Evolutionary conservation across 2,329 filamentous ascomycete species (phyloP).

Genomic region (Anthostomella pinea): DNA sequence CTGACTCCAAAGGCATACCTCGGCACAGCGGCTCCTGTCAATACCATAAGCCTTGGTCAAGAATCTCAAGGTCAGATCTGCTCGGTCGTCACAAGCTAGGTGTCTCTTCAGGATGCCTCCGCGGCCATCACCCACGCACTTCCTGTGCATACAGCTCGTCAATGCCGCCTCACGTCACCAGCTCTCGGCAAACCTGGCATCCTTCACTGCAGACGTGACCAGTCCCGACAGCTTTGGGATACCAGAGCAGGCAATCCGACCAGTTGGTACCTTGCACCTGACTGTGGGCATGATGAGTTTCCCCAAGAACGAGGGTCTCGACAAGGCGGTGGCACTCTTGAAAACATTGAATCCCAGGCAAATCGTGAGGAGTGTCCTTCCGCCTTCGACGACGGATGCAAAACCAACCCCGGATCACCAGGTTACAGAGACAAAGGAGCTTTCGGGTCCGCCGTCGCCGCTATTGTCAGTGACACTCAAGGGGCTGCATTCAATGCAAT

Average conservation of each 20-base stretch:
- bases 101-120: conserved; percentile 38
- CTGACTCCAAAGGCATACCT: no score
- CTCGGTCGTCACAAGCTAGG: no score
- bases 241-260: conserved; percentile 67
- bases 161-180: conserved; percentile 59
- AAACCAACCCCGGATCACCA: no score
- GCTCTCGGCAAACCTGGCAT: conserved; percentile 58
- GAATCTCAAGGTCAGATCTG: no score
- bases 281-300: conserved; percentile 87
- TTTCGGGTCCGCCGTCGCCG: conserved; percentile 6
- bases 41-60: no score
- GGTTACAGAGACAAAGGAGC: conserved; percentile 16
- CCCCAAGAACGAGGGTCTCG: conserved; percentile 43
- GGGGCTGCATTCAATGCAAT: conserved; percentile 62
- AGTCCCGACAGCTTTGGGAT: conserved; percentile 46
- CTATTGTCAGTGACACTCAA: conserved; percentile 45
- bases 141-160: conserved; percentile 72
- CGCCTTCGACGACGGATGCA: no score
- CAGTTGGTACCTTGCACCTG: conserved; percentile 77
- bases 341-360: conserved; percentile 37
- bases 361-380: conserved; percentile 32
- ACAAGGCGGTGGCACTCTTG: conserved; percentile 41
- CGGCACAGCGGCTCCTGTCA: no score
- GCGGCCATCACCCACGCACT: conserved; percentile 60
- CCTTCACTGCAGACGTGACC: conserved; percentile 60